A percentile compares a stretch with the other conserved stretches of the same genome.
Evolutionary conservation across 345 rosid species (phyloP).

Genomic region (Lepidium sativum): DNA sequence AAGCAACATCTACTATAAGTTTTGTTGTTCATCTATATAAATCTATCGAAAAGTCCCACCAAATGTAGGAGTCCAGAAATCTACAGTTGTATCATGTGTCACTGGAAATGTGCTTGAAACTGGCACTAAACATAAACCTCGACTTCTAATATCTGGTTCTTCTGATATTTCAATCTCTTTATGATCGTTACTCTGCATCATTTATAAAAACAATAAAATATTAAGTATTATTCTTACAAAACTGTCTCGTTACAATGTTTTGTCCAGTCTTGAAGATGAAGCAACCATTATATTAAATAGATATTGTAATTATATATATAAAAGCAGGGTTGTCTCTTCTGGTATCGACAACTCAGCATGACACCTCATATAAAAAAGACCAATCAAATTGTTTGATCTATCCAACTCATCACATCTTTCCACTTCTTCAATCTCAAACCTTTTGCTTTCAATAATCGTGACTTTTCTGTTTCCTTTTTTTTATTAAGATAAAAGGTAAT

Average conservation of each 20-base stretch:
- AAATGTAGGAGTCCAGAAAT: constrained; percentile 93
- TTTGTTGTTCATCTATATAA: constrained; percentile 23
- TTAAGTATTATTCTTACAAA: not conserved
- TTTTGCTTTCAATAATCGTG: too few species aligned
- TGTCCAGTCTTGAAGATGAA: constrained; percentile 26
- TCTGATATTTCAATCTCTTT: constrained; percentile 58
- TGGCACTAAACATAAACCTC: constrained; percentile 89
- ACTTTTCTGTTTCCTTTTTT: too few species aligned
- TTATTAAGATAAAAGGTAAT: too few species aligned
- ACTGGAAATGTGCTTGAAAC: constrained; percentile 86
- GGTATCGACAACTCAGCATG: too few species aligned
- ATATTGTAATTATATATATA: too few species aligned
- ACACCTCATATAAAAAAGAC: too few species aligned
- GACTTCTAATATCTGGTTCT: constrained; percentile 75
- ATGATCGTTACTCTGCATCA: constrained; percentile 38
- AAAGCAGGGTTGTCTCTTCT: too few species aligned
- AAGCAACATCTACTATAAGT: constrained; percentile 26
- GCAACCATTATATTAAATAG: not conserved
- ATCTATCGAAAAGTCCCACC: constrained; percentile 88
- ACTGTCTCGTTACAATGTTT: constrained; percentile 13
- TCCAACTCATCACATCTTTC: too few species aligned
- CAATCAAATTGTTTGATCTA: too few species aligned
- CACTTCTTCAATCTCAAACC: too few species aligned
- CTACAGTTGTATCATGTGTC: constrained; percentile 71
- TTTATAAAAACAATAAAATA: not conserved